Conservation (phyloP, 768 basidiomycete genomes). For the Xerocomus brunneocitrinus region DNA sequence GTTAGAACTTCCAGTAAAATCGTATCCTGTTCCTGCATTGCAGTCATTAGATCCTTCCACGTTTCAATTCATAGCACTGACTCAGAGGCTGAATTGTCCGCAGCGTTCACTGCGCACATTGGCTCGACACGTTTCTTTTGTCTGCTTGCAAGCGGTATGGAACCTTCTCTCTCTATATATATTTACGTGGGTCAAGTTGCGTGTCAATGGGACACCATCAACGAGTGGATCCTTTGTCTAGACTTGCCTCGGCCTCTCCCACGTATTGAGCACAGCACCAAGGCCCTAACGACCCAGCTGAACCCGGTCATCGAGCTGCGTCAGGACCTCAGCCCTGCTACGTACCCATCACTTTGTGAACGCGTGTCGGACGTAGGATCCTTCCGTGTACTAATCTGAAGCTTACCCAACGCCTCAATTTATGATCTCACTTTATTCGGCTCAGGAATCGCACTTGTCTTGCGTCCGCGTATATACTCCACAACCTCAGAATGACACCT, state of each 20-base stretch:
- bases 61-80: not conserved
- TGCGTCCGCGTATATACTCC: not conserved
- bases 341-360: not conserved
- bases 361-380: not conserved
- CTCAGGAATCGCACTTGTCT: too few relatives aligned
- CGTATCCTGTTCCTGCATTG: not conserved
- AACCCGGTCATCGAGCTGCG: not conserved
- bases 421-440: not conserved
- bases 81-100: not conserved
- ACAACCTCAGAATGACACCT: not conserved
- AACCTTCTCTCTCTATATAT: not conserved
- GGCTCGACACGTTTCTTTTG: not conserved
- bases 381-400: not conserved
- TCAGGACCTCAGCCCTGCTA: not conserved
- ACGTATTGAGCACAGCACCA: not conserved
- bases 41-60: not conserved
- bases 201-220: not conserved
- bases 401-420: not conserved
- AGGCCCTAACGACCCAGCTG: not conserved
- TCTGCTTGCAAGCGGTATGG: not conserved
- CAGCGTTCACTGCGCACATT: not conserved
- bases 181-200: not conserved
- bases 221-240: not conserved
- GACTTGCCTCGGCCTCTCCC: not conserved
- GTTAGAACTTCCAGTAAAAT: not conserved